These are phyloP conservation scores for Isabelozyma heimii DNA, from an alignment of 805 yeast species.

Conservation along the genomic window DNA sequence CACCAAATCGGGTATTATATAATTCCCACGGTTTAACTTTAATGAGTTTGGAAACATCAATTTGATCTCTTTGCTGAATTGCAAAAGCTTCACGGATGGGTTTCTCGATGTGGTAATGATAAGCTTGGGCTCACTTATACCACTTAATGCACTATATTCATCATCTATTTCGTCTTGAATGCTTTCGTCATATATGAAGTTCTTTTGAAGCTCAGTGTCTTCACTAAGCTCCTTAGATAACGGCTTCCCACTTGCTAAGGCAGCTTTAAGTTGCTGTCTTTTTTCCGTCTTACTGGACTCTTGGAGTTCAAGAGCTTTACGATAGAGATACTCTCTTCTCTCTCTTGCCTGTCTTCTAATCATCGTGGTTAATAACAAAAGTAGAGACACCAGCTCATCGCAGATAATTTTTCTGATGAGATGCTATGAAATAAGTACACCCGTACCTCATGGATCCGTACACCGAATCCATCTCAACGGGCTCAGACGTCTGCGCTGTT, in stretches of 20 bases:
- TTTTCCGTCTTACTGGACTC: constrained; percentile 84
- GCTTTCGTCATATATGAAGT: constrained; percentile 84
- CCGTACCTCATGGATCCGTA: not conserved
- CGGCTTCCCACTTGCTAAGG: constrained; percentile 89
- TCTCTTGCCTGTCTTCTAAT: constrained; percentile 94
- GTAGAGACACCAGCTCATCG: not conserved
- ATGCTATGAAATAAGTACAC: not conserved
- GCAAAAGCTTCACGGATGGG: constrained; percentile 80
- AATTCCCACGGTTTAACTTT: constrained; percentile 89
- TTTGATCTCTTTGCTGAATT: constrained; percentile 90
- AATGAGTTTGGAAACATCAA: constrained; percentile 86
- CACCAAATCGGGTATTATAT: constrained; percentile 79
- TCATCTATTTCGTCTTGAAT: constrained; percentile 74
- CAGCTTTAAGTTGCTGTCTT: constrained; percentile 80
- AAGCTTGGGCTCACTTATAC: constrained; percentile 85
- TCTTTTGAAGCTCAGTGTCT: constrained; percentile 75
- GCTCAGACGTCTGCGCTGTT: too few relatives aligned
- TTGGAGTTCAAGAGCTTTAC: constrained; percentile 85
- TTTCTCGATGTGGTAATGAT: constrained; percentile 92
- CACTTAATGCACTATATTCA: constrained; percentile 85
- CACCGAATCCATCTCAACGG: too few relatives aligned
- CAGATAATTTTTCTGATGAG: not conserved
- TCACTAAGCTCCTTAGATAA: constrained; percentile 88
- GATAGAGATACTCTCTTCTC: constrained; percentile 87
- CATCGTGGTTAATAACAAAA: constrained; percentile 30